Evolutionary conservation across 306 rosid genomes (phyloP), one percentile per base, ranked within the genome.

Genomic region (Begonia loranthoides): DNA sequence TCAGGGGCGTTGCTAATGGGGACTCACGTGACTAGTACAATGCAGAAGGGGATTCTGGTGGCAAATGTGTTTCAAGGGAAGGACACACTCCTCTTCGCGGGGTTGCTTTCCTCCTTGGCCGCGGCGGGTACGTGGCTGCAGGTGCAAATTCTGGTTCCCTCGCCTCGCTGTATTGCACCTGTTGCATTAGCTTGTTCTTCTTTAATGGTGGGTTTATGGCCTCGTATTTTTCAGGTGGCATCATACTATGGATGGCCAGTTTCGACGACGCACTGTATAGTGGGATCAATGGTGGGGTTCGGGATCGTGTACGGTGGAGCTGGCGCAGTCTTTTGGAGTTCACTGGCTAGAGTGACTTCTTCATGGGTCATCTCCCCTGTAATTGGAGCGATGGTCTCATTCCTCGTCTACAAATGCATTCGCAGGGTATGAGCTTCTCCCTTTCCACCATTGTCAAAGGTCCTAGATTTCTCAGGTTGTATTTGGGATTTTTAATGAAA

Each of bases 121-220:
- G 94, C 96, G n/a, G 99, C 99, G 55, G 99, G 99, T 50, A 72
- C 99, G 65, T 92, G 99, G 99, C 72, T 92, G 44, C 99, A 92
- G 93, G 99, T 90, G 10, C 8, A 4, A 8, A 11, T 19, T 3
- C 12, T 6, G 28, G 34, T 33, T 19, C 15, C 17, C 11, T 24
- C n/a, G 13, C 15, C 21, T 28, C 15, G 17, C 50, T 15, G 10
- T 52, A 13, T 3, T 4, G 3, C 47, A 6, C 0, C 13, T 43
- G 47, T 10, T 43, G 4, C n/a, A 9, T 52, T 16, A 3, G 9
- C 10, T 55, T 16, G 1, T 7, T 61, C 9, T 9, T 39, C 2
- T 16, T 21, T 17, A 28, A 21, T 59, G 38, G n/a, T n/a, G 19
- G 28, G 12, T 55, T 36, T 45, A 57, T 59, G 36, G 8, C 9